Percentiles rank a stretch among this genome's conserved stretches.
These are phyloP conservation scores for Sarocladium kiliense DNA, from an alignment of 2,329 filamentous ascomycete species.

Conservation along the genomic window DNA sequence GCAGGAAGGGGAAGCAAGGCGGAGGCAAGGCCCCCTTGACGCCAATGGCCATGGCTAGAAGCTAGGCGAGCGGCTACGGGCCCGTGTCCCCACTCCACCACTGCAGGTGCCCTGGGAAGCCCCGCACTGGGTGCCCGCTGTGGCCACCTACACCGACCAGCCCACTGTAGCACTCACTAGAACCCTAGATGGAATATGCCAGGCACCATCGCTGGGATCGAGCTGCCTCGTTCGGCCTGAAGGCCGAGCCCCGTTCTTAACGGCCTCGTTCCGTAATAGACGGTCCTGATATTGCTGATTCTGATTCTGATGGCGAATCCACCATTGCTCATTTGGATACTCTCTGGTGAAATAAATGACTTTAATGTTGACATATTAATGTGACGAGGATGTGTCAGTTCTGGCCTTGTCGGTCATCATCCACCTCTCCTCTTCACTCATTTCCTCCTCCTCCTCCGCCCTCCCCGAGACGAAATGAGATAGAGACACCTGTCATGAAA, in stretches of 20 bases:
- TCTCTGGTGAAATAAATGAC: not conserved
- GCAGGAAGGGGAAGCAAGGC: not conserved
- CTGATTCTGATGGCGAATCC: not conserved
- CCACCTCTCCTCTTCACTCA: not conserved
- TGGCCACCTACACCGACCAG: not conserved
- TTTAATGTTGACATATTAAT: conserved; percentile 1
- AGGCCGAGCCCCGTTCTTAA: no score
- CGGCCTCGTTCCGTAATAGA: not conserved
- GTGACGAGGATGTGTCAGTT: not conserved
- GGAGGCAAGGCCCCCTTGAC: not conserved
- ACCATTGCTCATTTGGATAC: not conserved
- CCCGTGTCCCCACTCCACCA: conserved; percentile 6
- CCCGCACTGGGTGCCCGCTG: not conserved
- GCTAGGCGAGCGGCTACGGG: conserved; percentile 8
- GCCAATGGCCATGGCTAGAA: not conserved
- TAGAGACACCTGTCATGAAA: conserved; percentile 2
- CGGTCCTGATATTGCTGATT: not conserved
- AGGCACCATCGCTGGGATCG: not conserved
- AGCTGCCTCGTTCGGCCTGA: no score
- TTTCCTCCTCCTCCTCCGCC: not conserved
- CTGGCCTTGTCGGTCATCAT: not conserved
- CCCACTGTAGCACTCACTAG: not conserved
- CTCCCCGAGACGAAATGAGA: not conserved
- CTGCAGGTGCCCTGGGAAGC: not conserved
- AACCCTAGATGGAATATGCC: not conserved